Evolutionary conservation across 169 alveolate species (phyloP).

Genomic region (Plasmodium cynomolgi): DNA sequence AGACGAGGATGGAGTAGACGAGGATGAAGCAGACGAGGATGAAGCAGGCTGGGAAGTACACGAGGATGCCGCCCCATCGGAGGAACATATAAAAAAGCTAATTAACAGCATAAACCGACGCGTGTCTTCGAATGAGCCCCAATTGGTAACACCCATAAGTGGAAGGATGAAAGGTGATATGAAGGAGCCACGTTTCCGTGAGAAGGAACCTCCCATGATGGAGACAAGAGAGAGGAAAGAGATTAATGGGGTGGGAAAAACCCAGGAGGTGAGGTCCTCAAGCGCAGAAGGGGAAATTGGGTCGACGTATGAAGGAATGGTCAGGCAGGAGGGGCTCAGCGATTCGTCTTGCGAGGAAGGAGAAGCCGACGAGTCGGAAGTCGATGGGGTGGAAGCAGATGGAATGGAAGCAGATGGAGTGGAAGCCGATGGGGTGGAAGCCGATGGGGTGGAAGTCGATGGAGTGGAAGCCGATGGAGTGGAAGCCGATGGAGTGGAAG

Average conservation of each 20-base stretch:
- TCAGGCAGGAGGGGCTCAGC: background rate
- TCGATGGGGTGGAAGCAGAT: background rate
- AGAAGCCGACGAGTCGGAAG: background rate
- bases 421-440: background rate
- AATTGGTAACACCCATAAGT: background rate
- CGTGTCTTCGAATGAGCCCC: background rate
- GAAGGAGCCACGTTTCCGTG: background rate
- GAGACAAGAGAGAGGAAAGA: background rate
- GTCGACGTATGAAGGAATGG: background rate
- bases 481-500: background rate
- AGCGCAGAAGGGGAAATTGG: background rate
- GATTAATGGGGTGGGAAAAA: background rate
- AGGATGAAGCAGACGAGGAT: background rate
- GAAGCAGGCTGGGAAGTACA: background rate
- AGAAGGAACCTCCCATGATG: background rate
- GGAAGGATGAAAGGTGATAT: background rate
- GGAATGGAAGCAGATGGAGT: background rate
- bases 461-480: background rate
- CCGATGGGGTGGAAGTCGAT: background rate
- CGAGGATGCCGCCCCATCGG: background rate
- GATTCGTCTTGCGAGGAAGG: background rate
- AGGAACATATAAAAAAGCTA: slow-evolving; percentile 4
- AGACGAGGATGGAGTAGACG: background rate
- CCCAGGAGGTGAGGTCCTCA: background rate
- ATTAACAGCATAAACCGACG: background rate